Conservation (phyloP, 1,284 basidiomycete genomes). For the Pseudozyma sp. region DNA sequence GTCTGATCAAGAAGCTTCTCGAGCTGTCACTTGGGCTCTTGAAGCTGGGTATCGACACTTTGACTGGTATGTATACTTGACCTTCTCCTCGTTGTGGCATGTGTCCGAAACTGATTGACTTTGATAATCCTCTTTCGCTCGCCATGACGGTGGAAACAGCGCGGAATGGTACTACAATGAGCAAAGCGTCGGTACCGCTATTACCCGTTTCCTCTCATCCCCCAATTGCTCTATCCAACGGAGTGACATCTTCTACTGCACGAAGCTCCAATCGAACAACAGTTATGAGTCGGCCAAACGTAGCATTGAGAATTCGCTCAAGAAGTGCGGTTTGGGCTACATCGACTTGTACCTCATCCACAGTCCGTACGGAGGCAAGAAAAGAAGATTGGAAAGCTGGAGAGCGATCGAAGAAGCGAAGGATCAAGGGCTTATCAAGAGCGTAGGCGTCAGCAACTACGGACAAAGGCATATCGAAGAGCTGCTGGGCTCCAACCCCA, state of each 20-base stretch:
- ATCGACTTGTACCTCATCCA: slow-evolving; percentile 65
- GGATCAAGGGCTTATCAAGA: slow-evolving; percentile 36
- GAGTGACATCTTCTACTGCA: slow-evolving; percentile 28
- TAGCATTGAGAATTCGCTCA: slow-evolving; percentile 38
- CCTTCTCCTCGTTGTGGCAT: background rate
- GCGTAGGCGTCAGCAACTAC: slow-evolving; percentile 57
- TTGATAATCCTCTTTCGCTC: background rate
- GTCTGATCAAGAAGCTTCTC: slow-evolving; percentile 24
- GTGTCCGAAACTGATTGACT: background rate
- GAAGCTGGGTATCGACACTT: slow-evolving; percentile 36
- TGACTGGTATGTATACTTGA: slow-evolving; percentile 30
- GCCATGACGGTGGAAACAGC: background rate
- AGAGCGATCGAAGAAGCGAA: slow-evolving; percentile 52
- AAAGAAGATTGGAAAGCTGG: slow-evolving; percentile 56
- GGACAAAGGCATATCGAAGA: slow-evolving; percentile 41
- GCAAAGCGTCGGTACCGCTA: slow-evolving; percentile 18
- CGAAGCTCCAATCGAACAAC: slow-evolving; percentile 37
- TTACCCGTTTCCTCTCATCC: slow-evolving; percentile 12
- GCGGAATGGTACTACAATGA: slow-evolving; percentile 45
- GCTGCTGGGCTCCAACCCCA: slow-evolving; percentile 21
- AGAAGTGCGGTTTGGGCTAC: slow-evolving; percentile 42
- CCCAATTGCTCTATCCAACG: slow-evolving; percentile 12
- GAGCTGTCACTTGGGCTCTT: slow-evolving; percentile 36
- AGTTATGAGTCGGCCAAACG: slow-evolving; percentile 36
- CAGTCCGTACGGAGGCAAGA: slow-evolving; percentile 57